These are phyloP conservation scores for Cairneyella variabilis DNA, from an alignment of 495 filamentous ascomycete genomes.

Conservation along the genomic window DNA sequence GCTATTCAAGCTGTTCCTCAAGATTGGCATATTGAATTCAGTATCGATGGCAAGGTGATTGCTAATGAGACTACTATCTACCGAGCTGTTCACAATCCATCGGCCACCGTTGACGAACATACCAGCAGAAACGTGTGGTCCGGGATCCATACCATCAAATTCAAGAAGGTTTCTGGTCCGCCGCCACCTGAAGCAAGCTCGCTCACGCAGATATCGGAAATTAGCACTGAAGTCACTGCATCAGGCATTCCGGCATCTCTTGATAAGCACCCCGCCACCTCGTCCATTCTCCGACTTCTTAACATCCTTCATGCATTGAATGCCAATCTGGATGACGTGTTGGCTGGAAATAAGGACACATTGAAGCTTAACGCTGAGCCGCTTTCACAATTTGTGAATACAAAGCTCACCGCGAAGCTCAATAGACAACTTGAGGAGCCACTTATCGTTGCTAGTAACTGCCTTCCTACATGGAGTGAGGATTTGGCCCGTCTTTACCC, in stretches of 20 bases:
- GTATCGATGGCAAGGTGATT: conserved; percentile 76
- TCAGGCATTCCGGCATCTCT: conserved; percentile 75
- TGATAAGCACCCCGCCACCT: conserved; percentile 74
- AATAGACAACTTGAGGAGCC: conserved; percentile 97
- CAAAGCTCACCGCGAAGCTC: conserved; percentile 97
- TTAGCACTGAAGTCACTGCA: conserved; percentile 40
- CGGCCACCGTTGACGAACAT: conserved; percentile 61
- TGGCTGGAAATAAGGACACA: conserved; percentile 76
- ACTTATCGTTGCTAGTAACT: conserved; percentile 97
- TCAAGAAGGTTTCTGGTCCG: conserved; percentile 82
- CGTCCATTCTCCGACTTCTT: conserved; percentile 82
- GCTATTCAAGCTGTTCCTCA: conserved; percentile 75
- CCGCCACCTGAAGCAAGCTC: conserved; percentile 74
- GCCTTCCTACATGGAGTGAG: conserved; percentile 94
- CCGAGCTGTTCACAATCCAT: conserved; percentile 80
- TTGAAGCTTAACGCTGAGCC: conserved; percentile 73
- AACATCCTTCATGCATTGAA: conserved; percentile 93
- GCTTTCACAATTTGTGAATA: conserved; percentile 95
- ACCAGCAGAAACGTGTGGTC: conserved; percentile 80
- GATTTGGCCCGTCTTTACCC: conserved; percentile 94
- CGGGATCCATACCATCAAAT: conserved; percentile 85
- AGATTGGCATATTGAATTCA: conserved; percentile 99
- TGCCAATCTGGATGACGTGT: conserved; percentile 90
- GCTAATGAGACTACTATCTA: conserved; percentile 95
- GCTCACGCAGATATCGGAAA: conserved; percentile 50